Conservation (phyloP, 2,329 filamentous ascomycete genomes). For the Huntiella bhutanensis region DNA sequence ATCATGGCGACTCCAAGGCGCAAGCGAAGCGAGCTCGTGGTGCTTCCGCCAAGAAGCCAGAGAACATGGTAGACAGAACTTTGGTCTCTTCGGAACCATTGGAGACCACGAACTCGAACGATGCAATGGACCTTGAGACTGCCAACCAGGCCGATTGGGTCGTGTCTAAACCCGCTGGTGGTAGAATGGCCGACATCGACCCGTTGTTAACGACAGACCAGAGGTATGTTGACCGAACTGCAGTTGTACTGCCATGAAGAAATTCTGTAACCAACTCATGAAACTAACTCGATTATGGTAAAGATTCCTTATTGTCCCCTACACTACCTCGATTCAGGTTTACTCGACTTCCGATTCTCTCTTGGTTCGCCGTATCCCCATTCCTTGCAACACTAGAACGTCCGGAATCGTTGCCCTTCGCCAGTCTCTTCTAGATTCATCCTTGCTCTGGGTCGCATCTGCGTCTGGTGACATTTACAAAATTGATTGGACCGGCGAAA, state of each 20-base stretch:
- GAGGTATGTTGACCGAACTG: constrained; percentile 16
- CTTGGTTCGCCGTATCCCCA: constrained; percentile 50
- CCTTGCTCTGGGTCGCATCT: constrained; percentile 40
- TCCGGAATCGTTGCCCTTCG: constrained; percentile 23
- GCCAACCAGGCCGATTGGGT: constrained; percentile 28
- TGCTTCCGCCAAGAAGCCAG: neutral
- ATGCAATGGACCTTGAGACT: neutral
- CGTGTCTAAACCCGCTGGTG: constrained; percentile 45
- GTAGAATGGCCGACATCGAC: constrained; percentile 45
- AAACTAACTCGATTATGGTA: neutral
- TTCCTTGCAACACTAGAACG: constrained; percentile 19
- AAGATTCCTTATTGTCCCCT: constrained; percentile 58
- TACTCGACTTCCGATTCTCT: constrained; percentile 70
- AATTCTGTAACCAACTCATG: neutral
- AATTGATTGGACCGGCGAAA: constrained; percentile 34
- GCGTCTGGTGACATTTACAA: constrained; percentile 37
- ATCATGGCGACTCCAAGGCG: constrained; percentile 9
- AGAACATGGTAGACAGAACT: constrained; percentile 9
- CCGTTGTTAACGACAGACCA: constrained; percentile 43
- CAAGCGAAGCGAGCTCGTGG: constrained; percentile 8
- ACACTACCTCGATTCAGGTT: constrained; percentile 56
- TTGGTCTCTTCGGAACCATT: constrained; percentile 1
- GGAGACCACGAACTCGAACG: neutral
- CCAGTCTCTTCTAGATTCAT: constrained; percentile 21
- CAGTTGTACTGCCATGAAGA: neutral